A percentile compares a stretch with the other conserved stretches of the same genome.
These are phyloP conservation scores for Fusarium sp. DNA, from an alignment of 2,329 filamentous ascomycete genomes.

Conservation along the genomic window DNA sequence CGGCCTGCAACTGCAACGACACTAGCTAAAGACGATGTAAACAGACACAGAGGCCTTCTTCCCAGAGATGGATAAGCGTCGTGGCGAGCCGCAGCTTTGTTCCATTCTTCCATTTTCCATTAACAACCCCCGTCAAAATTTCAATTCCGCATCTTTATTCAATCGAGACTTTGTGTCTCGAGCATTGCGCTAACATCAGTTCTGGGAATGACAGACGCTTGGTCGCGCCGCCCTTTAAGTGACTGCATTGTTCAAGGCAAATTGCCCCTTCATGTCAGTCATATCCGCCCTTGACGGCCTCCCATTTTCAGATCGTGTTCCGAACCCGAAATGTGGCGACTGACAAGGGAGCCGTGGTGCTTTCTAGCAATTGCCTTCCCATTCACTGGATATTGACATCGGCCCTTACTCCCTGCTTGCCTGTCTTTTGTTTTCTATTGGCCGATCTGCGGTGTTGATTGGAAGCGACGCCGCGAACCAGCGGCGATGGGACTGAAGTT, in stretches of 20 bases:
- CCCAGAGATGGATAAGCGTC: constrained; percentile 43
- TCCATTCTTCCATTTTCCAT: constrained; percentile 31
- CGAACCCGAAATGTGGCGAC: constrained; percentile 15
- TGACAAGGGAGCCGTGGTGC: constrained; percentile 14
- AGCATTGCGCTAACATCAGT: constrained; percentile 18
- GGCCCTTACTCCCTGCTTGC: constrained; percentile 32
- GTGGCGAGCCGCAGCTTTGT: constrained; percentile 28
- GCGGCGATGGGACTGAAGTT: not conserved
- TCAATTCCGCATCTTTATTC: constrained; percentile 36
- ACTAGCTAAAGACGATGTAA: constrained; percentile 32
- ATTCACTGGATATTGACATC: constrained; percentile 32
- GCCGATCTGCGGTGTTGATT: constrained; percentile 31
- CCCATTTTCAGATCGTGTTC: constrained; percentile 24
- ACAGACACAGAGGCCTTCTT: constrained; percentile 32
- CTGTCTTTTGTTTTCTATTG: constrained; percentile 20
- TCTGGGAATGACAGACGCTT: constrained; percentile 17
- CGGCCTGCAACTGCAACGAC: constrained; percentile 26
- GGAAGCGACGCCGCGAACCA: constrained; percentile 12
- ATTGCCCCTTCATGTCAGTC: constrained; percentile 28
- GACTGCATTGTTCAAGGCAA: constrained; percentile 16
- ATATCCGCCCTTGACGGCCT: constrained; percentile 28
- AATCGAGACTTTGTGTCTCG: constrained; percentile 17
- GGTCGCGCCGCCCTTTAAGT: constrained; percentile 21
- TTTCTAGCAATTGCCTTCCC: constrained; percentile 12
- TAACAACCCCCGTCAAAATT: constrained; percentile 18